These are phyloP conservation scores for Neurospora crassa DNA, from an alignment of 2,329 filamentous ascomycete species.

Conservation along the genomic window DNA sequence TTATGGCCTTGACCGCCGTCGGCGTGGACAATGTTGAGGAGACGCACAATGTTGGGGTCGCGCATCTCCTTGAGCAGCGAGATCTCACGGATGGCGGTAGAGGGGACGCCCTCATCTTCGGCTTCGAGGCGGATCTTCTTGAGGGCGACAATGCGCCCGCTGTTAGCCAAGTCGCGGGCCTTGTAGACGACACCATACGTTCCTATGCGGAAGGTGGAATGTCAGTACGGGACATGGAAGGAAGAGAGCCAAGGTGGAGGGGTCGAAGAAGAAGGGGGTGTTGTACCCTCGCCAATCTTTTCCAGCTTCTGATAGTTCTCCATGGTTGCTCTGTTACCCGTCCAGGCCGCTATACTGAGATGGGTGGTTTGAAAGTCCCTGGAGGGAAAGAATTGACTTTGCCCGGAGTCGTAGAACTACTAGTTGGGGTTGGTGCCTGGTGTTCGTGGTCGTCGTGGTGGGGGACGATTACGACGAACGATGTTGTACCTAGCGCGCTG, in stretches of 20 bases:
- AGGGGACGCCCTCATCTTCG: conserved; percentile 84
- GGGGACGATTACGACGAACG: not conserved
- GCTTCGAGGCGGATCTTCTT: conserved; percentile 91
- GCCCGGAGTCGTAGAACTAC: not conserved
- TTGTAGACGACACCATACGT: conserved; percentile 93
- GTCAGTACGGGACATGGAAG: conserved; percentile 1
- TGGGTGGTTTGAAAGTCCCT: not conserved
- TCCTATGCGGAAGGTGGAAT: conserved; percentile 36
- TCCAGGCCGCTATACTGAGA: not conserved
- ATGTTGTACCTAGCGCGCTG: not conserved
- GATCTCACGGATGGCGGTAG: conserved; percentile 85
- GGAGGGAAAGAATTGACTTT: not conserved
- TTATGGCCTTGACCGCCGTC: conserved; percentile 64
- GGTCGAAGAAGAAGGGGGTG: not conserved
- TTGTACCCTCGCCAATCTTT: conserved; percentile 78
- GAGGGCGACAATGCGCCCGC: conserved; percentile 73
- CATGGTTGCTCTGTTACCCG: conserved; percentile 38
- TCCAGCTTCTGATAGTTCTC: conserved; percentile 91
- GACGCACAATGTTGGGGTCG: conserved; percentile 75
- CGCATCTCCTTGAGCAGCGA: conserved; percentile 88
- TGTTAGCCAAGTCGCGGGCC: conserved; percentile 68
- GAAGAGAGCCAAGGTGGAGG: not conserved
- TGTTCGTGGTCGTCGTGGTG: not conserved
- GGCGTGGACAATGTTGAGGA: conserved; percentile 83
- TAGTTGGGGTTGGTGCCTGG: not conserved